phyloP scores from a whole-genome alignment of 352 stramenopile genomes.

The Phytophthora colocasiae region DNA sequence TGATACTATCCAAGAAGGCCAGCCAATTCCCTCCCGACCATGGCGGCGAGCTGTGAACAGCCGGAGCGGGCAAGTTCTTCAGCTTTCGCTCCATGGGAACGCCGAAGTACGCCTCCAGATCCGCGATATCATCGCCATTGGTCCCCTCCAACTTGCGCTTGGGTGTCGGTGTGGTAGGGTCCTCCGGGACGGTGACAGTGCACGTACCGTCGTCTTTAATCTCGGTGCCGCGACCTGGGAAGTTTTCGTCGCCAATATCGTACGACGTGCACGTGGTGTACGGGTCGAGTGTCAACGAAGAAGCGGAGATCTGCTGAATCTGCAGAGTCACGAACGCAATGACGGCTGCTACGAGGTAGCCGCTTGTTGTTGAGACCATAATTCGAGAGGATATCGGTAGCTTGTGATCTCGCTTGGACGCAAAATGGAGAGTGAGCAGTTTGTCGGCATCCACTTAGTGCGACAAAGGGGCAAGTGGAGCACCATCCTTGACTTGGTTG shows the following conservation, averaged over 20 bases:
- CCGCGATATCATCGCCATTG: slow-evolving; percentile 7
- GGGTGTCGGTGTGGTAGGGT: not conserved
- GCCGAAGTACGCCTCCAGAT: slow-evolving; percentile 13
- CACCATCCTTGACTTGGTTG: too few relatives aligned
- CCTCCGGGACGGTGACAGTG: slow-evolving; percentile 6
- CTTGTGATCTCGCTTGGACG: too few relatives aligned
- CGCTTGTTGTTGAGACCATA: not conserved
- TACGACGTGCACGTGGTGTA: slow-evolving; percentile 12
- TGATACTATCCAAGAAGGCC: slow-evolving; percentile 61
- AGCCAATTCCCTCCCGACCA: slow-evolving; percentile 47
- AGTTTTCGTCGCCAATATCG: slow-evolving; percentile 5
- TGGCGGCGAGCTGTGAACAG: slow-evolving; percentile 5
- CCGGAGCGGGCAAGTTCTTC: slow-evolving; percentile 18
- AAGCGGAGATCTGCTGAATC: not conserved
- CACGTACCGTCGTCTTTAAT: slow-evolving; percentile 4
- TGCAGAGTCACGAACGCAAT: slow-evolving; percentile 2
- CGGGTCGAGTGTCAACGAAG: slow-evolving; percentile 8
- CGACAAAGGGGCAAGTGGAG: too few relatives aligned
- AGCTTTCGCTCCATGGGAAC: slow-evolving; percentile 20
- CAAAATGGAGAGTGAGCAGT: too few relatives aligned
- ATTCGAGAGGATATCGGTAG: not conserved
- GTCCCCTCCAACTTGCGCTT: slow-evolving; percentile 7
- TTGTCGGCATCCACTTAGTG: too few relatives aligned
- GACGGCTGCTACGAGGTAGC: not conserved
- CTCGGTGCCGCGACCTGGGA: slow-evolving; percentile 5